Percentiles rank a stretch among this genome's conserved stretches.
These are phyloP conservation scores for Suhomyces atakaporum DNA, from an alignment of 1,139 yeast species.

Conservation along the genomic window DNA sequence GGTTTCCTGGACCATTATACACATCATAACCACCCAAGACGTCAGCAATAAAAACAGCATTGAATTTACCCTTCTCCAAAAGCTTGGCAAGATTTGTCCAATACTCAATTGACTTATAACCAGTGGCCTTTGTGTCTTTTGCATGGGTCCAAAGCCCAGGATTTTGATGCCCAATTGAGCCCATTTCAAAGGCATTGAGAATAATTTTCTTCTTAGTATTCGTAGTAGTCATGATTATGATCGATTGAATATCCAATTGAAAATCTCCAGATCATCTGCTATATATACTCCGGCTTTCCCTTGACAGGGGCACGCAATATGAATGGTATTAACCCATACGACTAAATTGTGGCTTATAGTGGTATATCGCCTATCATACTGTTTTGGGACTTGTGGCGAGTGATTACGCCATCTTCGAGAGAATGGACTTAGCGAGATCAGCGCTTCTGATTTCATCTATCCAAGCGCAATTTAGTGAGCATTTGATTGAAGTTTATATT, in stretches of 20 bases:
- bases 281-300: neutral
- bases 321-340: neutral
- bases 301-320: neutral
- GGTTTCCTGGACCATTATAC: constrained; percentile 40
- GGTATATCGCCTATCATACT: neutral
- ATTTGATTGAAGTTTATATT: no score
- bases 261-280: neutral
- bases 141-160: constrained; percentile 46
- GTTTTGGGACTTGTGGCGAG: neutral
- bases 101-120: constrained; percentile 41
- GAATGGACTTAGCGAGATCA: no score
- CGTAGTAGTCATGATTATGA: neutral
- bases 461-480: no score
- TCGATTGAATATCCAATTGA: neutral
- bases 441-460: no score
- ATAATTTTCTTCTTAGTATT: constrained; percentile 24
- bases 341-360: neutral
- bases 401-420: neutral
- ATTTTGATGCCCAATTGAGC: constrained; percentile 41
- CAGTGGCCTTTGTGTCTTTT: constrained; percentile 33
- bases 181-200: constrained; percentile 44
- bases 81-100: constrained; percentile 49
- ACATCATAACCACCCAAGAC: constrained; percentile 48
- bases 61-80: constrained; percentile 48
- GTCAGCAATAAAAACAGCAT: constrained; percentile 50